phyloP scores from a whole-genome alignment of 148 eudicot species.

The Chenopodium album region DNA sequence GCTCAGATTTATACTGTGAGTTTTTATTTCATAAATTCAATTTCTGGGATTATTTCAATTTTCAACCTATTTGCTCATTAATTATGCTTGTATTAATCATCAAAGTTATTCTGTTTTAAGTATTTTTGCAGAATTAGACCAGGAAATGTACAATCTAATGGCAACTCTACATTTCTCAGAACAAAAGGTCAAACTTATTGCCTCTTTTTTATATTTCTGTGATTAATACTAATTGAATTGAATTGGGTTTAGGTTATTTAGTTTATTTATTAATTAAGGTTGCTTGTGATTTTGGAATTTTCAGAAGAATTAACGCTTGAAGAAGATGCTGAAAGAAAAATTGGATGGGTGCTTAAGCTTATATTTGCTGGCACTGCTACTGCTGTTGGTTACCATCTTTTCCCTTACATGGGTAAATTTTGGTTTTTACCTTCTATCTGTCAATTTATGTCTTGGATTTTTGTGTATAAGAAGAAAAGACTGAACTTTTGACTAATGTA shows the following conservation, averaged over 20 bases:
- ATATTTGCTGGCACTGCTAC: conserved; percentile 86
- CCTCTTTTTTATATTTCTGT: neutral
- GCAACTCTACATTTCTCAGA: conserved; percentile 35
- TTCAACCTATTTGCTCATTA: neutral
- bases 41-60: neutral
- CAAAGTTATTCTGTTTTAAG: conserved; percentile 26
- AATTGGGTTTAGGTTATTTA: neutral
- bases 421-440: neutral
- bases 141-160: conserved; percentile 43
- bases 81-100: neutral
- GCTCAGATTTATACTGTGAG: conserved; percentile 32
- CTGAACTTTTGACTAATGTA: neutral
- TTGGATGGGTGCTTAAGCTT: conserved; percentile 88
- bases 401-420: conserved; percentile 79
- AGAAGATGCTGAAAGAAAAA: conserved; percentile 84
- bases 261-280: conserved; percentile 3
- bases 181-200: conserved; percentile 42
- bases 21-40: neutral
- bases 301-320: conserved; percentile 65
- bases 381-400: conserved; percentile 68
- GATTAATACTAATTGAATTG: neutral
- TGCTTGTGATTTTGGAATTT: conserved; percentile 6
- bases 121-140: conserved; percentile 54
- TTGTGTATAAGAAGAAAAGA: neutral
- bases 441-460: conserved; percentile 1